phyloP scores from a whole-genome alignment of 1,284 basidiomycete species.

The Baeospora myosura region DNA sequence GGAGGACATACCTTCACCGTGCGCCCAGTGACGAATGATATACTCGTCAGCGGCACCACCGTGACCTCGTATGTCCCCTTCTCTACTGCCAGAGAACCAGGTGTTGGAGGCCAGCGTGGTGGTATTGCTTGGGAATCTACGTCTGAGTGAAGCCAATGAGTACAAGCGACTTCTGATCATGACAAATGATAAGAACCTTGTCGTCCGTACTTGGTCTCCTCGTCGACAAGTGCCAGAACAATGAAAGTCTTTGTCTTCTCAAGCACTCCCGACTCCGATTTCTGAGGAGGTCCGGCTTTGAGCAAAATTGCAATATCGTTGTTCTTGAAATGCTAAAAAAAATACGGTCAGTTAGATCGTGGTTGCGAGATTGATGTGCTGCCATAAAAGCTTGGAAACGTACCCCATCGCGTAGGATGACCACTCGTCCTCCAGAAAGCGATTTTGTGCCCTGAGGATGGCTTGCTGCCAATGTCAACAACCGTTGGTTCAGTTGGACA shows the following conservation, averaged over 20 bases:
- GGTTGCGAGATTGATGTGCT: too few species aligned
- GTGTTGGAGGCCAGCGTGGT: constrained; percentile 68
- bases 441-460: constrained; percentile 66
- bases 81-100: constrained; percentile 39
- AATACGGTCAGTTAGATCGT: not conserved
- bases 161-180: constrained; percentile 3
- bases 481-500: constrained; percentile 55
- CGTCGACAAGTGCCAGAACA: constrained; percentile 70
- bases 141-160: constrained; percentile 35
- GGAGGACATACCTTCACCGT: constrained; percentile 56
- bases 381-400: constrained; percentile 24
- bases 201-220: constrained; percentile 49
- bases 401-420: constrained; percentile 81
- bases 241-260: constrained; percentile 56
- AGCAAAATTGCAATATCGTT: constrained; percentile 72
- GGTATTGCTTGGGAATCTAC: constrained; percentile 52
- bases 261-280: constrained; percentile 35
- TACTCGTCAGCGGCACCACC: constrained; percentile 65
- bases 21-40: constrained; percentile 69
- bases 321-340: constrained; percentile 69
- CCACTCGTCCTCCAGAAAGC: constrained; percentile 70
- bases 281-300: constrained; percentile 52
- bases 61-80: constrained; percentile 66
- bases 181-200: constrained; percentile 36
- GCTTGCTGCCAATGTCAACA: constrained; percentile 60